Evolutionary conservation across 225 moss, liverwort and hornwort species (phyloP).

Genomic region (Polytrichum formosum): DNA sequence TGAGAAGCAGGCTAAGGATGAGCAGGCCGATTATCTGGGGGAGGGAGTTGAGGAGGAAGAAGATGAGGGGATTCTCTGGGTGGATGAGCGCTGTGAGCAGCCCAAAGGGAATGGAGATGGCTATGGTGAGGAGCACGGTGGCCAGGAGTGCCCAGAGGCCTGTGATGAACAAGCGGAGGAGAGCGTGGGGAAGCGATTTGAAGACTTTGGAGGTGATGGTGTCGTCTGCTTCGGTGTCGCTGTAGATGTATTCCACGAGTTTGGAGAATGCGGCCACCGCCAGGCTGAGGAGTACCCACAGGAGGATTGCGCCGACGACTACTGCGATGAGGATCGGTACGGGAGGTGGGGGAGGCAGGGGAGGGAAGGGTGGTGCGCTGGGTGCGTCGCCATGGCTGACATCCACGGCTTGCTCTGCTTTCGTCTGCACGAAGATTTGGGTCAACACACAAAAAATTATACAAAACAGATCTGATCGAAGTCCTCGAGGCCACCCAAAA

Average conservation of each 20-base stretch:
- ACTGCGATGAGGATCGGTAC: background rate
- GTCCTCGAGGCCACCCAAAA: no score
- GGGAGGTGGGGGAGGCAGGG: slow-evolving; percentile 16
- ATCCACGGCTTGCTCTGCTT: no score
- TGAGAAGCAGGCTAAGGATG: slow-evolving; percentile 12
- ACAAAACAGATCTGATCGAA: no score
- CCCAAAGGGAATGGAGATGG: slow-evolving; percentile 19
- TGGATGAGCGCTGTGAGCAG: slow-evolving; percentile 11
- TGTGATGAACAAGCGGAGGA: slow-evolving; percentile 44
- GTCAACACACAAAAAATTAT: no score
- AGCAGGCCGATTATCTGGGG: background rate
- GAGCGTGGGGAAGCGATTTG: slow-evolving; percentile 25
- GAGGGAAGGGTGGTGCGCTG: background rate
- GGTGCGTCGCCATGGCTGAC: background rate
- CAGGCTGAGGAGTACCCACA: slow-evolving; percentile 26
- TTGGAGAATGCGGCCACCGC: slow-evolving; percentile 30
- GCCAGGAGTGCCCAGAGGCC: slow-evolving; percentile 3
- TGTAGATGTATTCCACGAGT: slow-evolving; percentile 28
- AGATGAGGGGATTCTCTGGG: background rate
- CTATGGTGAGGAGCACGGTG: background rate
- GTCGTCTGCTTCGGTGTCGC: slow-evolving; percentile 11
- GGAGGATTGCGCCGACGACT: slow-evolving; percentile 5
- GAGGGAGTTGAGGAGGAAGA: background rate
- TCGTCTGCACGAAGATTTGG: no score
- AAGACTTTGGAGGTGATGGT: slow-evolving; percentile 23